Percentiles rank a stretch among this genome's conserved stretches.
Evolutionary conservation across 768 basidiomycete genomes (phyloP).

Genomic region (Filobasidium wieringae): DNA sequence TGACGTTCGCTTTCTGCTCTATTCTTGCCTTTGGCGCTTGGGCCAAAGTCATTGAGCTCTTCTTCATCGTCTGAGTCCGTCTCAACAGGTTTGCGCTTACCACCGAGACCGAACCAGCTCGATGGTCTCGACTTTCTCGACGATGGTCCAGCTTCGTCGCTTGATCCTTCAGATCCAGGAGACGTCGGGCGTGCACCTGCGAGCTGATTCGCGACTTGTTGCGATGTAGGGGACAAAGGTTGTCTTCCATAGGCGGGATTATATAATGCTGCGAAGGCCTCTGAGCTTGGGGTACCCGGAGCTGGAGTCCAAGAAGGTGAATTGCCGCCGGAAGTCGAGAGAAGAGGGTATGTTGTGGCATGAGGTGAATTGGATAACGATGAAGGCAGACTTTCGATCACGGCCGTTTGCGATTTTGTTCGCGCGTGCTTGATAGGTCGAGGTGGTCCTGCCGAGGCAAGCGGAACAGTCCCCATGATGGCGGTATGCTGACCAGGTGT

Average conservation of each 20-base stretch:
- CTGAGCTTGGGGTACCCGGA: background rate
- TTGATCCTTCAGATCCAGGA: background rate
- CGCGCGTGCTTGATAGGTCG: constrained; percentile 7
- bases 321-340: background rate
- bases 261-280: background rate
- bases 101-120: constrained; percentile 4
- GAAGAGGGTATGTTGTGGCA: background rate
- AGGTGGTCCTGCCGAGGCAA: background rate
- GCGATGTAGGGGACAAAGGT: background rate
- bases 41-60: background rate
- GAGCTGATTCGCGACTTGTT: background rate
- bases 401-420: constrained; percentile 15
- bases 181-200: background rate
- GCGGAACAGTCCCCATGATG: background rate
- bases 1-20: background rate
- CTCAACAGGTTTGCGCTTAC: background rate
- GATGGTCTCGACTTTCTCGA: constrained; percentile 1
- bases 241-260: background rate
- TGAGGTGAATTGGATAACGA: background rate
- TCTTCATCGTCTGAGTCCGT: constrained; percentile 7
- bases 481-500: background rate
- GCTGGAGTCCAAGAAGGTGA: background rate
- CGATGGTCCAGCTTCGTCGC: background rate
- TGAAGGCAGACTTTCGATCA: constrained; percentile 13
- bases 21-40: background rate